Evolutionary conservation across 257 asterid species (phyloP).

Genomic region (Verbena officinalis): DNA sequence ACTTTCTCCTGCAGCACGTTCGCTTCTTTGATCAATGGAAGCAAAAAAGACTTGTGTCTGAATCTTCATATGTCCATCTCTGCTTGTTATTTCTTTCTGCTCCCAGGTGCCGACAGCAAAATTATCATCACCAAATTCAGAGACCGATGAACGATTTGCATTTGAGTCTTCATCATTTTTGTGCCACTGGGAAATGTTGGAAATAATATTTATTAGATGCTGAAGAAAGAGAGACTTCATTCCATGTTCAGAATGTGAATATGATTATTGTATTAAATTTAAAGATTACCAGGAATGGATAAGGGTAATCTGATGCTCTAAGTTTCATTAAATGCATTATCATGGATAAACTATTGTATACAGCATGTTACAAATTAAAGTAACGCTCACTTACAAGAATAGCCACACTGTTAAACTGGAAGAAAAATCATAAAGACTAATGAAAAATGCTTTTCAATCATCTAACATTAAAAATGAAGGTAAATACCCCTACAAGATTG

Average conservation of each 20-base stretch:
- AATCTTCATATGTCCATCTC: slow-evolving; percentile 83
- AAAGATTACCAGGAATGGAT: not conserved
- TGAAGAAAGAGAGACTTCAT: not conserved
- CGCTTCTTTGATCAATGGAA: slow-evolving; percentile 96
- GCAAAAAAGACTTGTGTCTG: slow-evolving; percentile 83
- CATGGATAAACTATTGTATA: not conserved
- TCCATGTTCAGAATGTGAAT: not conserved
- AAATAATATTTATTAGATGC: slow-evolving; percentile 3
- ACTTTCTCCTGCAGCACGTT: slow-evolving; percentile 92
- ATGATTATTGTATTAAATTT: not conserved
- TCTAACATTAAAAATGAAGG: not conserved
- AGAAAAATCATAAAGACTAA: not conserved
- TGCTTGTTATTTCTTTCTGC: slow-evolving; percentile 72
- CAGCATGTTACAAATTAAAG: no score
- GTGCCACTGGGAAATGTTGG: slow-evolving; percentile 54
- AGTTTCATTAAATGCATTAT: not conserved
- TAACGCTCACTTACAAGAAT: slow-evolving; percentile 1
- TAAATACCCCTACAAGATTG: not conserved
- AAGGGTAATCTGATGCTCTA: not conserved
- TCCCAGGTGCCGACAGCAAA: slow-evolving; percentile 95
- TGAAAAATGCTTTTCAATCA: not conserved
- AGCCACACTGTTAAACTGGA: not conserved
- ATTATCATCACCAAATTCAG: slow-evolving; percentile 91
- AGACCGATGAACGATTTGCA: slow-evolving; percentile 60
- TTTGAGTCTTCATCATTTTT: slow-evolving; percentile 72